Base-by-base conservation (phyloP, 2,329 filamentous ascomycete species). In the Sporothrix luriei region DNA sequence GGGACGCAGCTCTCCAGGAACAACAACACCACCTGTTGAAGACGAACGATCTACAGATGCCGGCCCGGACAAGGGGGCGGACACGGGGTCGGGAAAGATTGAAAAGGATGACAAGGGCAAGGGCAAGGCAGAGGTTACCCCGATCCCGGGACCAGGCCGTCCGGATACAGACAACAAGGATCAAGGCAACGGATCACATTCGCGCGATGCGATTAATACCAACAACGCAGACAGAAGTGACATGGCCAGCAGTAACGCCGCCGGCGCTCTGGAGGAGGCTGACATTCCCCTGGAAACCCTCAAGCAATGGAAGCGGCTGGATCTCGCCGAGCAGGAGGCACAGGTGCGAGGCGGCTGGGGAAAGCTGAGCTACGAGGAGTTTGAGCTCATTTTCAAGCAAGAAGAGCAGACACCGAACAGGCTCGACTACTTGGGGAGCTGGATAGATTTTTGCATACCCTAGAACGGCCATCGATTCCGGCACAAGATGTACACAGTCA, bases 381-480 rank as follows among this genome's bases (percentile, higher is more conserved):
- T 98, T 79, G 89, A 92, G 75, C 82, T 82, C 51, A 89, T 90
- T 65, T 92, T 95, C 81, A 87, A 88, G 74, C 83, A 84, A n/a
- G 85, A 88, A 72, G 86, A 89, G 73, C 87, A 87, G 29, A 80
- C 82, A 38, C 85, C 84, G 16, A 87, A 88, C 76, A 81, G 90
- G 68, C 83, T 94, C 72, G 91, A 92, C 74, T 94, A 97, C 78
- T 83, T 97, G 61, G 92, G 92, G 71, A 92, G 88, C 75, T 98
- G 94, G 94, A 92, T 97, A 78, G 94, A 97, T 77, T 89, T 90
- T 77, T 90, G 88, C 77, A 89, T 90, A 73, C 88, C 87, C 16
- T 88, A 49, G 26, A 24, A 11, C 29, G 10, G 40, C 14, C 7
- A 4, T 9, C 33, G 33, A 33, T 33, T 33, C 33, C 33, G 33